Evolutionary conservation across 1,284 basidiomycete species (phyloP), one percentile per base, ranked within the genome.

Genomic region (Inonotus hispidus): DNA sequence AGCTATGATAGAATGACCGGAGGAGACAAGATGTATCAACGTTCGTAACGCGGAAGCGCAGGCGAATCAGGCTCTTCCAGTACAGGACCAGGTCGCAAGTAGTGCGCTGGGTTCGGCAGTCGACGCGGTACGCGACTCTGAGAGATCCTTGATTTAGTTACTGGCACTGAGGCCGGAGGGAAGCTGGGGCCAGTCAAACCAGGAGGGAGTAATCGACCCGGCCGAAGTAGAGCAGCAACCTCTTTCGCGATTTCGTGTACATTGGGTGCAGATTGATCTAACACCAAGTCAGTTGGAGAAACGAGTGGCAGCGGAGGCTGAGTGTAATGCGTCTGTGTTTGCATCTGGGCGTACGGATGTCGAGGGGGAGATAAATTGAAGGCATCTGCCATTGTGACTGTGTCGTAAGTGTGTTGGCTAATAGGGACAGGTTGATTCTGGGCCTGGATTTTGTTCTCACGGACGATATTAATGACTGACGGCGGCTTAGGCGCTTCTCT

Each of bases 221-320:
- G 25, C 19, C 60, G 32, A 14, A 61, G 14, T 3, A 61, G 55
- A 14, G 60, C 50, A 53, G 60, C 60, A 27, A 61, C 60, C 37
- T 61, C 60, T 39, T 61, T 61, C n/a, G 60, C 60, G 41, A 61
- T 46, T 37, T 61, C 56, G 49, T 61, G 60, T 11, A 61, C 46
- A 41, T 57, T 57, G 6, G 39, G 53, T 14, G 37, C 52, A 8
- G 25, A 43, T n/a, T 13, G 23, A 41, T 43, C 21, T n/a, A 7
- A 6, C 3, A 13, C 4, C 32, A 32, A 4, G 8, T 3, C 8
- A 16, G 3, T 16, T 43, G 16, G 16, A 21, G n/a, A 3, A n/a
- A 21, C 2, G 5, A 16, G 41, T 25, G 50, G 19, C 19, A 27
- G 23, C 2, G 25, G 13, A 13, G 32, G 27, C 19, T 52, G 50